Base-by-base conservation (phyloP, 306 rosid species). In the Delonix regia region DNA sequence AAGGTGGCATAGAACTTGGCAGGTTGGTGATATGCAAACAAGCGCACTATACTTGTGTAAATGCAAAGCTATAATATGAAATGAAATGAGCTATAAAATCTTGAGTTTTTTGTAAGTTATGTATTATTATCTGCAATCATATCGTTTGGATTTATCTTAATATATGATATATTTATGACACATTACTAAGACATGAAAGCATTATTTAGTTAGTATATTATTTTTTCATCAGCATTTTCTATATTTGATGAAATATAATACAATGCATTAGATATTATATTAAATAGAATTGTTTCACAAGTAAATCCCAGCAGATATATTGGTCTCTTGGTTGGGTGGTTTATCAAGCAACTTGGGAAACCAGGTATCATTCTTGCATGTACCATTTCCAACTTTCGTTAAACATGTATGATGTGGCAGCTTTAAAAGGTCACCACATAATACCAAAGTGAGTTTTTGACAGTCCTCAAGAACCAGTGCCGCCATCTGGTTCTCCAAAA, bases 1-100 rank as follows among this genome's bases (percentile, higher is more conserved):
- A 85, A 85, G 90, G 93, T 66, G 93, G 98, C 82, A 68, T 86
- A 75, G 93, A 91, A 79, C 90, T 90, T 81, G 90, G 94, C 85
- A 87, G 99, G 99, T 95, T 52, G 73, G 91, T 83, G 45, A 84
- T 64, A 71, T 63, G 18, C 66, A 53, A 65, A 56, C 71, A 39
- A 73, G 66, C 68, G 64, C 71, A 49, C 33, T 62, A 74, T 27
- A 51, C 34, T 79, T 78, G 30, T 80, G 77, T 77, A 18, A 53
- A 44, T 7, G 63, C 53, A 47, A 52, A 68, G 62, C 68, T 86
- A 47, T 82, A 71, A 22, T 28, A 81, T 73, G 45, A 18, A 74
- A 12, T 44, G 63, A 68, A 81, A 69, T 57, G 13, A 73, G 13
- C 42, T 73, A 5, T 11, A 9, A 69, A 51, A 66, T 68, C 72